Evolutionary conservation across 495 filamentous ascomycete species (phyloP).

Genomic region (Tuber brumale): DNA sequence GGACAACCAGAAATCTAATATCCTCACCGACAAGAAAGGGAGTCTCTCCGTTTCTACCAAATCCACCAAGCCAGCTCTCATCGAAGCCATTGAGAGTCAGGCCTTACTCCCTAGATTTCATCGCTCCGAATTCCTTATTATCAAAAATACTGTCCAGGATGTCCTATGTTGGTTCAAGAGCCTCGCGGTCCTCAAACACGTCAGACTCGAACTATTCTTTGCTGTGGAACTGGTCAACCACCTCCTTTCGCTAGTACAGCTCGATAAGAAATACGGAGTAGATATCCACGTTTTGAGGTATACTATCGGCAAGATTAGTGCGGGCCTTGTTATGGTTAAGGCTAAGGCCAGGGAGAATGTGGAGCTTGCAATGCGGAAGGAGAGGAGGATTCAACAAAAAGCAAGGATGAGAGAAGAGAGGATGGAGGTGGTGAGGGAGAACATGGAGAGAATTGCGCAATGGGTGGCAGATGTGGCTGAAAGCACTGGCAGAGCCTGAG

Average conservation of each 20-base stretch:
- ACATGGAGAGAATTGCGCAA: background rate
- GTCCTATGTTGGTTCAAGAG: background rate
- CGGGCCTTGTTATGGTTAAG: background rate
- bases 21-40: background rate
- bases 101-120: background rate
- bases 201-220: background rate
- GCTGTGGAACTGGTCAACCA: background rate
- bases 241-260: background rate
- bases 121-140: background rate
- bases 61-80: background rate
- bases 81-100: background rate
- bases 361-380: background rate
- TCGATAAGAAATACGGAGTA: background rate
- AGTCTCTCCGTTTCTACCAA: background rate
- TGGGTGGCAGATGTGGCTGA: background rate
- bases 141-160: background rate
- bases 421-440: background rate
- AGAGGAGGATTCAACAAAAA: background rate
- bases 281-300: background rate
- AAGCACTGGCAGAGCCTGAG: background rate
- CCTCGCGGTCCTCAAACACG: background rate
- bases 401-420: background rate
- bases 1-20: background rate
- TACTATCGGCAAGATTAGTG: background rate
- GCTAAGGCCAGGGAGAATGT: background rate